Base-by-base conservation (phyloP, 1,139 yeast species). In the Yamadazyma conglobata region DNA sequence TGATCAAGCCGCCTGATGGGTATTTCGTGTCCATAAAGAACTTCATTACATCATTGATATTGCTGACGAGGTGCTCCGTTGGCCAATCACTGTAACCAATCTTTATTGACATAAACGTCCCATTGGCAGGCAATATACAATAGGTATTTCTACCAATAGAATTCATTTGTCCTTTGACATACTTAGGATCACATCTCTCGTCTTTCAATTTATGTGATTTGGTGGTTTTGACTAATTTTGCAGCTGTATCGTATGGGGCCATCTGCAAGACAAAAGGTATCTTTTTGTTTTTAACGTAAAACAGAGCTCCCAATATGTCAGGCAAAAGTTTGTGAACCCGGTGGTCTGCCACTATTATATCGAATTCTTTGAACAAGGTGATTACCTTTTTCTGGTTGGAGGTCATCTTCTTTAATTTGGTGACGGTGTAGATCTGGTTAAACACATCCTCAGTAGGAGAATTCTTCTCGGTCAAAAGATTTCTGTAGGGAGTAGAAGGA, bases 191-290 rank as follows among this genome's bases (percentile, higher is more conserved):
- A 42, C 80, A 71, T 32, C 73, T 51, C 31, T 73, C 78, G 46
- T 73, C 79, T 39, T 68, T 69, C 19, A 66, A 47, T 36, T 67
- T 68, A 27, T 56, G 54, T 1, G 70, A 54, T 38, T 54, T 60
- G 15, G 56, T 53, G 9, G 59, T 56, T 32, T 52, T 54, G 1
- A 57, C 52, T 10, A 64, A 47, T 31, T 52, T 42, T 4, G 68
- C 69, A 18, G 64, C 65, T 1, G 68, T 60, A 19, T 61, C 56
- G 6, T 77, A 76, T 39, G 56, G 66, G 1, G 83, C 77, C 77
- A 82, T 70, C 50, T 79, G 84, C 2, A 83, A 50, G 66, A 79
- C 71, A 45, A 65, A 73, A 4, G 91, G 91, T 5, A 78, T 59
- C 43, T 77, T 79, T 38, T 73, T 75, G 37, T 75, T 77, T 44